Evolutionary conservation across 345 rosid genomes (phyloP), one percentile per base, ranked within the genome.

Genomic region (Hibiscus trionum): DNA sequence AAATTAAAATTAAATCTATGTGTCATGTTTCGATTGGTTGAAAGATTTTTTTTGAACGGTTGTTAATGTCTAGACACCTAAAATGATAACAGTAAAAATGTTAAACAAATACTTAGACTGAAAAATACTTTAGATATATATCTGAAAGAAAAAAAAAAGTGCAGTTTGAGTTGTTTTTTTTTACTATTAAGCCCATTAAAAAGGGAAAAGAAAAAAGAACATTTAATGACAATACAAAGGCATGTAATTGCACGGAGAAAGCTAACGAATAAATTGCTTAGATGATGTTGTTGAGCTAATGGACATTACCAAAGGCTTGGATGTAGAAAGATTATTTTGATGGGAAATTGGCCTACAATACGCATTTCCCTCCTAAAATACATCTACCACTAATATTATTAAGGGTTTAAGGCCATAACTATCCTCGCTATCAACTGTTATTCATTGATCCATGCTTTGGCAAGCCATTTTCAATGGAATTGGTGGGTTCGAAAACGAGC

Each of bases 401-500:
- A 19, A 56, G 53, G 21, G 61, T 56, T 19, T 21, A 56, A 56
- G 37, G 4, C 39, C 64, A 27, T 1, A 37, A 29, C 42, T 6
- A 16, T 15, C 11, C 19, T 29, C 42, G 5, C 16, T 0, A 15
- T 29, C 11, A 31, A 16, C 42, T 29, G 7, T 35, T 58, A 58
- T 5, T 21, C 33, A 65, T 27, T 66, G 70, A 15, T 44, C 55
- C 77, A 69, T 79, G 27, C 26, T 80, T 26, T 58, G 44, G 69
- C 90, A 88, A 8, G 89, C 88, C 82, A 82, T 69, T 53, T 63
- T 72, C 24, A 83, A 33, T 7, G 90, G 85, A 82, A 80, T 47
- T 3, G 84, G 84, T 47, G 90, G 93, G 72, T 87, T 86, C 0
- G 90, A 83, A 78, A 74, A 84, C 19, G 80, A 72, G 17, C 94